Base-by-base conservation (phyloP, 495 filamentous ascomycete species). In the Hypoxylon subgilvum region DNA sequence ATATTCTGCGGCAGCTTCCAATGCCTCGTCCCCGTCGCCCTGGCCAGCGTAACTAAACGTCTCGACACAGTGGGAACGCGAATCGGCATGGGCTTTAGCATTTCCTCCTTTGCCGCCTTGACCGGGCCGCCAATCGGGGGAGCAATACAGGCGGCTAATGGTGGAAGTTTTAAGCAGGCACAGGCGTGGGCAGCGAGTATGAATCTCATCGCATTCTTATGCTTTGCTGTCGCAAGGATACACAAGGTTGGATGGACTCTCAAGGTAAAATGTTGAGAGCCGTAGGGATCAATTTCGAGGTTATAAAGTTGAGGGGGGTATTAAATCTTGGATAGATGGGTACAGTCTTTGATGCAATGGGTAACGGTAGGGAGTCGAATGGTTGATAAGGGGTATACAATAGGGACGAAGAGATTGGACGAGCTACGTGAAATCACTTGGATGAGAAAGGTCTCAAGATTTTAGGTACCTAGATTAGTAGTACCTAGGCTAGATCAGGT, bases 101-200 rank as follows among this genome's bases (percentile, higher is more conserved):
- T 89, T 46, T 77, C 85, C 4, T 81, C 79, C 5, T 75, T 90
- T 31, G 86, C 87, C 1, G 77, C 78, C 6, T 68, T 90, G 18
- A 88, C 85, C 10, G 87, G 87, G 0, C 79, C 86, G 3, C 86
- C 88, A 0, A 82, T 91, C 47, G 88, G 83, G 1, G 88, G 87
- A 1, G 81, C 79, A 2, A 74, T 88, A 6, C 66, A 80, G 61
- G 61, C 64, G 2, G 63, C 63, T 8, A 73, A 72, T 30, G 70
- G 74, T 19, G 83, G 80, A 0, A 53, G 71, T 7, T 90, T 84
- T 74, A 59, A 78, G 32, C 79, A 79, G 54, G 83, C 86, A 0
- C 85, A 88, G 67, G 73, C 84, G 2, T 79, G 85, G 69, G 78
- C 82, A 6, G 84, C 79, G 0, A 63, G 63, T 6, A 63, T 65